Evolutionary conservation across 2,329 filamentous ascomycete genomes (phyloP).

Genomic region (Epichloe glyceriae): DNA sequence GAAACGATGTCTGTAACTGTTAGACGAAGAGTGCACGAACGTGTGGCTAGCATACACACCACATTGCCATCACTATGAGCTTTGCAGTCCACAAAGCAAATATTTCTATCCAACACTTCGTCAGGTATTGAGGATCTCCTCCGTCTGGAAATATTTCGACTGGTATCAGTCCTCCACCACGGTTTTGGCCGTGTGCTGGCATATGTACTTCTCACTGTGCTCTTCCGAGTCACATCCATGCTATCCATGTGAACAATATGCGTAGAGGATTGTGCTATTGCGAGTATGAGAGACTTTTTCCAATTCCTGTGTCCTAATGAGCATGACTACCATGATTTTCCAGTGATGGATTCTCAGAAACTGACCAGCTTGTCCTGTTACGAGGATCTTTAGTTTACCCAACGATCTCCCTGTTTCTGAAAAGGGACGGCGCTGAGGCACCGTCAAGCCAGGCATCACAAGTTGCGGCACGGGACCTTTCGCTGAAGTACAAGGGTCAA

Average conservation of each 20-base stretch:
- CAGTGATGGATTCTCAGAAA: constrained; percentile 11
- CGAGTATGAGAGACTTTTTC: constrained; percentile 86
- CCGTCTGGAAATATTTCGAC: constrained; percentile 43
- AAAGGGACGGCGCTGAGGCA: constrained; percentile 81
- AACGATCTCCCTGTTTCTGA: constrained; percentile 74
- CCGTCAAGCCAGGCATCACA: constrained; percentile 93
- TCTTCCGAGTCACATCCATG: constrained; percentile 23
- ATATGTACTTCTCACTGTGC: constrained; percentile 50
- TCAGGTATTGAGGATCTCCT: constrained; percentile 56
- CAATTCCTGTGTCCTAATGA: constrained; percentile 43
- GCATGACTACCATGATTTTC: neutral
- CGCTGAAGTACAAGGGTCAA: constrained; percentile 4
- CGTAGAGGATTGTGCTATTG: constrained; percentile 73
- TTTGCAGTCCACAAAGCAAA: constrained; percentile 85
- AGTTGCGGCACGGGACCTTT: constrained; percentile 50
- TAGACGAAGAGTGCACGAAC: neutral
- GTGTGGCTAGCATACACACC: constrained; percentile 23
- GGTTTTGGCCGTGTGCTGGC: constrained; percentile 78
- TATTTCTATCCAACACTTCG: constrained; percentile 72
- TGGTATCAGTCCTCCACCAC: constrained; percentile 74
- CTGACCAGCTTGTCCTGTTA: constrained; percentile 64
- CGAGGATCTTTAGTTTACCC: constrained; percentile 77
- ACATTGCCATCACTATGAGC: constrained; percentile 43
- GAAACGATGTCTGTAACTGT: neutral
- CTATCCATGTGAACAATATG: constrained; percentile 91